Percentiles rank a stretch among this genome's conserved stretches.
These are phyloP conservation scores for Cajanus cajan DNA, from an alignment of 306 rosid genomes.

Conservation along the genomic window DNA sequence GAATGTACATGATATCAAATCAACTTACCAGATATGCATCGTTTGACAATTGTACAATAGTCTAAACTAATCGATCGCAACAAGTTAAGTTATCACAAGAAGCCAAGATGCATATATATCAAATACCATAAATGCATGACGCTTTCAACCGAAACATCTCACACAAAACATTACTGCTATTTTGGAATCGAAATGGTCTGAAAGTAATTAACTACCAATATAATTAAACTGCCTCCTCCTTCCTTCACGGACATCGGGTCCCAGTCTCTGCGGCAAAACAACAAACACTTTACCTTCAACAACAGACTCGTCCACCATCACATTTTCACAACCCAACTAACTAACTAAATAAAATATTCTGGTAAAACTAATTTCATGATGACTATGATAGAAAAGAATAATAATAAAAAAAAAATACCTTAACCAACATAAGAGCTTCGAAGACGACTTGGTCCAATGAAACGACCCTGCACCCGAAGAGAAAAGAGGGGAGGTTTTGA, in stretches of 20 bases:
- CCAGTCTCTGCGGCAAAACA: slow-evolving; percentile 65
- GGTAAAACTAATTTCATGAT: not conserved
- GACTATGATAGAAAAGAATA: not conserved
- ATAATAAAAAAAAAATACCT: slow-evolving; percentile 61
- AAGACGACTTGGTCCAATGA: slow-evolving; percentile 58
- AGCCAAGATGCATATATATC: not conserved
- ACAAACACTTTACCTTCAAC: slow-evolving; percentile 66
- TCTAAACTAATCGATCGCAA: not conserved
- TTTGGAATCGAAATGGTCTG: not conserved
- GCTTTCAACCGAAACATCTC: not conserved
- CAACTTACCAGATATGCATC: slow-evolving; percentile 13
- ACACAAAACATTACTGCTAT: no score
- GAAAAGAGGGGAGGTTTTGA: not conserved
- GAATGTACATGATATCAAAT: not conserved
- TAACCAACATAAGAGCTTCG: slow-evolving; percentile 68
- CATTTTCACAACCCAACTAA: not conserved
- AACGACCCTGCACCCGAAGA: slow-evolving; percentile 48
- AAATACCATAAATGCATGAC: not conserved
- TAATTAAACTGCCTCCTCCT: slow-evolving; percentile 88
- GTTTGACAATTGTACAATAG: not conserved
- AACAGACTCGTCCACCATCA: not conserved
- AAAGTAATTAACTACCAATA: slow-evolving; percentile 53
- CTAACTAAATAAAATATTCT: not conserved
- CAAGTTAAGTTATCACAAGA: not conserved
- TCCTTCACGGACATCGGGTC: slow-evolving; percentile 93